Percentiles rank a stretch among this genome's conserved stretches.
These are phyloP conservation scores for Xylariaceae sp. DNA, from an alignment of 2,329 filamentous ascomycete species.

Conservation along the genomic window DNA sequence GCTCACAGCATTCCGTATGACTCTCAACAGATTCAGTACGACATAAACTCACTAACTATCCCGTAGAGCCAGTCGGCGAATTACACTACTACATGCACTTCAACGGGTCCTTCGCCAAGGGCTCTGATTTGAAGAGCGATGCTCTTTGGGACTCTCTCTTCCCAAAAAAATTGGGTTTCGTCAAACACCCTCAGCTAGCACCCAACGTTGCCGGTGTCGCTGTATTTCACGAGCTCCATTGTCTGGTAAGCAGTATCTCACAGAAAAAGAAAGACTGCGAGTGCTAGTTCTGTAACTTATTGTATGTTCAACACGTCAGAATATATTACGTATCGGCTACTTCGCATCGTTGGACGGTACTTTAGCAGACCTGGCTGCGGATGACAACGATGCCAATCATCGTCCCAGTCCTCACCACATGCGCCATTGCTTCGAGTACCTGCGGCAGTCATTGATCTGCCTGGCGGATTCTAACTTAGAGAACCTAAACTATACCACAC, in stretches of 20 bases:
- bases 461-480: slow-evolving; percentile 1
- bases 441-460: slow-evolving; percentile 4
- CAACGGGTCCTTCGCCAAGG: too few species aligned
- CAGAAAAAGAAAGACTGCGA: too few species aligned
- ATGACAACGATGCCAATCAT: not conserved
- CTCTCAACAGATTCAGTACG: too few species aligned
- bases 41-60: too few species aligned
- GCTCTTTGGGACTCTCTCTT: too few species aligned
- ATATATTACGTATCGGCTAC: not conserved
- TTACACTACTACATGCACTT: too few species aligned
- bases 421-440: slow-evolving; percentile 9
- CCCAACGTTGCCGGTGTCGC: not conserved
- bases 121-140: too few species aligned
- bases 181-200: slow-evolving; percentile 1
- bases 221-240: slow-evolving; percentile 5
- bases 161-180: not conserved
- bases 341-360: not conserved
- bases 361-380: not conserved
- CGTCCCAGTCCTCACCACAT: not conserved
- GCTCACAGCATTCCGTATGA: too few species aligned
- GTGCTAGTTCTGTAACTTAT: not conserved
- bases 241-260: not conserved
- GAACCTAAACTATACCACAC: not conserved
- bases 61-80: too few species aligned
- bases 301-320: not conserved